A percentile compares a stretch with the other conserved stretches of the same genome.
phyloP scores from a whole-genome alignment of 2,329 filamentous ascomycete genomes.

The Scedosporium aurantiacum region DNA sequence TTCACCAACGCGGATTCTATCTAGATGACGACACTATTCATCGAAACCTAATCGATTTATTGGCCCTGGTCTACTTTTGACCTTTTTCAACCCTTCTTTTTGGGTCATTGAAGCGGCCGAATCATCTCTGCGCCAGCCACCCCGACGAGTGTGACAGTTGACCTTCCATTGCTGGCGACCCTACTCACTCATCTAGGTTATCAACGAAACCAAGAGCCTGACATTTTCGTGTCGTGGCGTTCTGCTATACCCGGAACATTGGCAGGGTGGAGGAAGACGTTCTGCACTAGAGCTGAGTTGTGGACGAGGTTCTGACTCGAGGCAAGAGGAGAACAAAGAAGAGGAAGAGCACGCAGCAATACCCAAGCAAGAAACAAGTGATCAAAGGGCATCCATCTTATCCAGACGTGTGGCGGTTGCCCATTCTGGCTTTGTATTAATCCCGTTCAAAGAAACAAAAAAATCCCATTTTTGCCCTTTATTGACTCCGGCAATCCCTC shows the following conservation, averaged over 20 bases:
- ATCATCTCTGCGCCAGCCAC: not conserved
- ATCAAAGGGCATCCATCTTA: slow-evolving; percentile 12
- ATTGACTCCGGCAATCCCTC: slow-evolving; percentile 12
- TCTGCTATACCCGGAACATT: not conserved
- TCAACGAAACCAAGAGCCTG: not conserved
- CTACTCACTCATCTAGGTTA: not conserved
- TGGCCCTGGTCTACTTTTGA: not conserved
- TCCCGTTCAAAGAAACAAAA: slow-evolving; percentile 5
- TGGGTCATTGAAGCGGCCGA: not conserved
- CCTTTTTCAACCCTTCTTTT: not conserved
- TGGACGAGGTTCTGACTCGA: not conserved
- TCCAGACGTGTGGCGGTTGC: slow-evolving; percentile 10
- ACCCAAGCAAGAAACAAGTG: slow-evolving; percentile 4
- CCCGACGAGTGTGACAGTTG: not conserved
- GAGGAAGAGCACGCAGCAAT: not conserved
- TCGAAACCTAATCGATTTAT: not conserved
- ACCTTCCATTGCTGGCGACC: not conserved
- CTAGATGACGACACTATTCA: not conserved
- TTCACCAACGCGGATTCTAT: not conserved
- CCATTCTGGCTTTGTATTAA: slow-evolving; percentile 16
- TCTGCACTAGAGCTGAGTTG: not conserved
- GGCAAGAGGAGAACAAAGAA: slow-evolving; percentile 2
- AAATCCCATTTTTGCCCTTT: not conserved
- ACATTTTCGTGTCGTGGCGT: not conserved
- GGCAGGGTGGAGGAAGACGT: not conserved